Base-by-base conservation (phyloP, 768 basidiomycete genomes). In the Galerina marginata region DNA sequence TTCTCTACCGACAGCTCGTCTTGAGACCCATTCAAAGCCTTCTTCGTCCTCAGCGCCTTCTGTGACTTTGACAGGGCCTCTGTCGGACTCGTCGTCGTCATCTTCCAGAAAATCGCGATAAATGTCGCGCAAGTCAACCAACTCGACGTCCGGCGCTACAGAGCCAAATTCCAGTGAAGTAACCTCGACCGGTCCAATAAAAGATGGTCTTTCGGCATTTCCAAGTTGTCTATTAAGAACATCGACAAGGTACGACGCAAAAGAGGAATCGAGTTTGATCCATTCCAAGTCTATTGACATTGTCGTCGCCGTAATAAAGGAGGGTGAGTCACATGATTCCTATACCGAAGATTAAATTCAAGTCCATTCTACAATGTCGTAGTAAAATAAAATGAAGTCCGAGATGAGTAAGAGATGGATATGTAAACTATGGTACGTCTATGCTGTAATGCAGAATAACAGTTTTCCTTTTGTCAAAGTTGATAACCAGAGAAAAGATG, bases 281-380 rank as follows among this genome's bases (percentile, higher is more conserved):
- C 96, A 99, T 79, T 96, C 93, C 56, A 99, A 79, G 79, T 99
- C 96, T 76, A 99, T 86, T 15, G 95, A 96, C 96, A 97, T 97
- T 55, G 57, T 59, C 47, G 59, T 62, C 50, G 56, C 56, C 44
- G 66, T 65, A 59, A 48, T 57, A 61, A 60, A 60, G 25, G 63
- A 59, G 52, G 39, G 38, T 16, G 20, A 59, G 63, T 59, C 60
- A 64, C 65, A 55, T 66, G 60, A 47, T 57, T 23, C 33, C 33
- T 36, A 42, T 25, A 11, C 2, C 46, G 6, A 20, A 26, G 20
- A 5, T 4, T 25, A 9, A 9, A 47, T 9, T 10, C 20, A 25
- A 23, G 11, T 39, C 23, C 23, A 52, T 10, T 39, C 16, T 20
- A 20, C 20, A 36, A 3, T 11, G 9, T 12, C 10, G 37, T 7